Conservation (phyloP, 2,329 filamentous ascomycete species). For the Rutstroemia sp. region DNA sequence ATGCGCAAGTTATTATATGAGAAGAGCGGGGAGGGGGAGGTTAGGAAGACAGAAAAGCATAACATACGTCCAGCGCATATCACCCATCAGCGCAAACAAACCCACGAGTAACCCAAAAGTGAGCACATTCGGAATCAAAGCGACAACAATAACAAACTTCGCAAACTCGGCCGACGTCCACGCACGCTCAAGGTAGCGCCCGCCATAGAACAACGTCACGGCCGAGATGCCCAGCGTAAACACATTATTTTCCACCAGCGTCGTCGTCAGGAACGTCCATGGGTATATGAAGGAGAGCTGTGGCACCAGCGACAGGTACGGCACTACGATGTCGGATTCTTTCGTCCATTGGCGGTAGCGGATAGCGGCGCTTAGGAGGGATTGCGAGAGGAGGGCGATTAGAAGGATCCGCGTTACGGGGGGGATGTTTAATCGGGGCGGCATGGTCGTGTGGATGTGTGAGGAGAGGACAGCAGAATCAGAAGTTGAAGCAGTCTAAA, state of each 20-base stretch:
- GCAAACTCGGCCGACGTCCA: conserved; percentile 90
- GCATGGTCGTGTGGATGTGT: conserved; percentile 42
- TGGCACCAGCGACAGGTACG: conserved; percentile 83
- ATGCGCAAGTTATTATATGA: conserved; percentile 26
- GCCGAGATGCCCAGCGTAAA: conserved; percentile 74
- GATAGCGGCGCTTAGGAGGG: conserved; percentile 73
- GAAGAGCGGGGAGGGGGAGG: background rate
- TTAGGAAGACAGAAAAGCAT: conserved; percentile 11
- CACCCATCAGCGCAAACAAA: conserved; percentile 63
- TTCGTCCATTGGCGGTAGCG: conserved; percentile 62
- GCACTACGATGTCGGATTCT: conserved; percentile 60
- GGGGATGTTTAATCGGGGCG: conserved; percentile 81
- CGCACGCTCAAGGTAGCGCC: conserved; percentile 88
- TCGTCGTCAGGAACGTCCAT: conserved; percentile 83
- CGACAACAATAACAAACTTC: conserved; percentile 75
- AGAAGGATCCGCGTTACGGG: conserved; percentile 82
- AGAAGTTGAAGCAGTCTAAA: background rate
- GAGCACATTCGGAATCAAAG: conserved; percentile 72
- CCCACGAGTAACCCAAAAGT: conserved; percentile 66
- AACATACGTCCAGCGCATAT: conserved; percentile 62
- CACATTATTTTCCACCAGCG: conserved; percentile 87
- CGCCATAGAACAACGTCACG: conserved; percentile 80
- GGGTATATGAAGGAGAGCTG: conserved; percentile 79
- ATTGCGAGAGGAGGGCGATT: conserved; percentile 66
- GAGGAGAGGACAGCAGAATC: background rate